Conservation (phyloP, 2,329 filamentous ascomycete genomes). For the Amesomyces nigricolor region DNA sequence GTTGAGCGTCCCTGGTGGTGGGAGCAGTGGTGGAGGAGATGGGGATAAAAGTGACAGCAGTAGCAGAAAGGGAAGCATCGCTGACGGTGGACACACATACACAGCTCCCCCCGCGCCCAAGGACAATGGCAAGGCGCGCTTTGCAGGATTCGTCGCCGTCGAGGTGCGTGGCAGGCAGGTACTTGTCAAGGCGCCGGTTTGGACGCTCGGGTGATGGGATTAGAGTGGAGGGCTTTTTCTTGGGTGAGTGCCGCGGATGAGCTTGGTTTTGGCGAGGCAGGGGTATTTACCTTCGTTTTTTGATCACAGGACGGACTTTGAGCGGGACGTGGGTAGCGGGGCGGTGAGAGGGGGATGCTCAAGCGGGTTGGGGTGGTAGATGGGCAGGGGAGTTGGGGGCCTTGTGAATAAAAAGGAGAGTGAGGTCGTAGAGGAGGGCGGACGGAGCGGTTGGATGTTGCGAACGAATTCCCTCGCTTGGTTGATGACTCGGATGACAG, state of each 20-base stretch:
- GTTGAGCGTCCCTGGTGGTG: slow-evolving; percentile 26
- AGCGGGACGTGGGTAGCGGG: not conserved
- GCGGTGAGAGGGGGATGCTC: not conserved
- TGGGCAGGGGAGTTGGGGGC: not conserved
- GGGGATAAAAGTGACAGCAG: slow-evolving; percentile 2
- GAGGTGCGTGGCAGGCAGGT: slow-evolving; percentile 73
- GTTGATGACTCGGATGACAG: slow-evolving; percentile 9
- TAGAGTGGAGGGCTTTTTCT: not conserved
- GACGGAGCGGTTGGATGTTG: not conserved
- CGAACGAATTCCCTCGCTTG: slow-evolving; percentile 3
- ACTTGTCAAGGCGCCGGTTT: slow-evolving; percentile 70
- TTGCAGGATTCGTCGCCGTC: slow-evolving; percentile 68
- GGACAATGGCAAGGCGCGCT: slow-evolving; percentile 57
- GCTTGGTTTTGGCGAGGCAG: not conserved
- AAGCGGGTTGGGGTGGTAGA: not conserved
- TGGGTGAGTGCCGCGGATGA: not conserved
- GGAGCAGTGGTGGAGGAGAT: not conserved
- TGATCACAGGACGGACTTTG: not conserved
- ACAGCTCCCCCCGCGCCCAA: slow-evolving; percentile 30
- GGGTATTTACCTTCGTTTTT: slow-evolving; percentile 3
- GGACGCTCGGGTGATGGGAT: slow-evolving; percentile 40
- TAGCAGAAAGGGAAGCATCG: slow-evolving; percentile 27
- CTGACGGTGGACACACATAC: slow-evolving; percentile 38
- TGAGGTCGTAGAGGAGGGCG: not conserved
- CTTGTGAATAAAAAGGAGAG: slow-evolving; percentile 2